Evolutionary conservation across 2,329 filamentous ascomycete genomes (phyloP).

Genomic region (Dothidotthia symphoricarpi): DNA sequence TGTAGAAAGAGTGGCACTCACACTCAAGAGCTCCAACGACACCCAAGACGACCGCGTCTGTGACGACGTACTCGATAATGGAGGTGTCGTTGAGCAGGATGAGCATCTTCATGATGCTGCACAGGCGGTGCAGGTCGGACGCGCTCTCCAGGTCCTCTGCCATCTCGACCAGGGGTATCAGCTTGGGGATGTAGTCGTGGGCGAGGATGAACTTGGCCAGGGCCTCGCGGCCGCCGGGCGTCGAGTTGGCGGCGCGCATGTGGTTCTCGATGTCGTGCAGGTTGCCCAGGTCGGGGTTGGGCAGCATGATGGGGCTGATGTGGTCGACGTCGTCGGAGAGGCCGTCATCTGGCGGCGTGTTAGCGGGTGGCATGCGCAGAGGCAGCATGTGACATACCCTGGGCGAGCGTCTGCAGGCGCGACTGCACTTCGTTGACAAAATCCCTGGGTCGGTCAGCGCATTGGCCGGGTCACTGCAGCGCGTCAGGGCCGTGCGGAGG

Average conservation of each 20-base stretch:
- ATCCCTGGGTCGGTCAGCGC: constrained; percentile 61
- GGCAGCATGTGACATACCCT: constrained; percentile 61
- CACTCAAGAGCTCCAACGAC: constrained; percentile 94
- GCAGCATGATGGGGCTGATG: constrained; percentile 70
- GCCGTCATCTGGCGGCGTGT: constrained; percentile 64
- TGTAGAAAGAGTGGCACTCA: constrained; percentile 35
- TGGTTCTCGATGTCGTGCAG: constrained; percentile 79
- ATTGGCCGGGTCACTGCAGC: constrained; percentile 1
- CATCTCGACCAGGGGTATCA: constrained; percentile 80
- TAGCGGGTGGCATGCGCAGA: no score
- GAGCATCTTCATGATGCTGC: constrained; percentile 96
- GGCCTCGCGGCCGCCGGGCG: constrained; percentile 75
- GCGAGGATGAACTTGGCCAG: constrained; percentile 82
- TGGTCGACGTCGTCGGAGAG: constrained; percentile 83
- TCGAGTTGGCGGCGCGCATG: constrained; percentile 75
- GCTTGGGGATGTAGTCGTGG: constrained; percentile 82
- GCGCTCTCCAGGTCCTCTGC: constrained; percentile 91
- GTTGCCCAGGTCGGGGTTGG: constrained; percentile 75
- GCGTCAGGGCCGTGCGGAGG: no score
- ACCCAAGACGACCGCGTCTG: constrained; percentile 82
- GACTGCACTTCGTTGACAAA: constrained; percentile 87
- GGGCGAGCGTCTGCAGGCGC: constrained; percentile 62
- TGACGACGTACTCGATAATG: constrained; percentile 92
- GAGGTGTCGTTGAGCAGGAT: constrained; percentile 91
- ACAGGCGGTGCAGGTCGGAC: constrained; percentile 81